phyloP scores from a whole-genome alignment of 2,329 filamentous ascomycete genomes.

The Achaetomium macrosporum region DNA sequence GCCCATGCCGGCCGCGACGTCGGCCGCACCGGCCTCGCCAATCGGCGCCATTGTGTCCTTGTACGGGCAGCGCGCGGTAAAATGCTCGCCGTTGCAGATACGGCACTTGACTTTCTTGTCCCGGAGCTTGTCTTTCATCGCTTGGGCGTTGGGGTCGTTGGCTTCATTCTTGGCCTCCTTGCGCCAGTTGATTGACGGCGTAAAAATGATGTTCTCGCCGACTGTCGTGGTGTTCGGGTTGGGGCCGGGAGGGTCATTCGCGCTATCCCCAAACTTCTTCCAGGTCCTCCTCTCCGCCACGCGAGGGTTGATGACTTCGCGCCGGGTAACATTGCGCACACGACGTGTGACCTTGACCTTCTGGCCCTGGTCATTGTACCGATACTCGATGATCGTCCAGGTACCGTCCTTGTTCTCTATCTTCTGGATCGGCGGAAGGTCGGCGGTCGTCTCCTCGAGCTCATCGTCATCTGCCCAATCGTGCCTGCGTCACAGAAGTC shows the following conservation, averaged over 20 bases:
- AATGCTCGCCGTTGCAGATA: slow-evolving; percentile 98
- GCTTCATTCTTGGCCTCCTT: slow-evolving; percentile 75
- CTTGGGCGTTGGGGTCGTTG: slow-evolving; percentile 65
- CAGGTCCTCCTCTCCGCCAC: slow-evolving; percentile 92
- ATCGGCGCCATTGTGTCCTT: slow-evolving; percentile 98
- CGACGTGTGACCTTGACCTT: slow-evolving; percentile 97
- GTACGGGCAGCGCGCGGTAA: slow-evolving; percentile 97
- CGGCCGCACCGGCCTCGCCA: slow-evolving; percentile 55
- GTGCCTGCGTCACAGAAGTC: slow-evolving; percentile 34
- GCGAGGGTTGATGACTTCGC: slow-evolving; percentile 90
- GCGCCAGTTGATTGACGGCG: slow-evolving; percentile 90
- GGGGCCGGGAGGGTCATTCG: slow-evolving; percentile 76
- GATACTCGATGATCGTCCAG: slow-evolving; percentile 88
- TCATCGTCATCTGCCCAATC: slow-evolving; percentile 98
- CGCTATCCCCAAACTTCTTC: slow-evolving; percentile 87
- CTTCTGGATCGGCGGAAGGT: slow-evolving; percentile 79
- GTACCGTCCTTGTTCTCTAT: slow-evolving; percentile 98
- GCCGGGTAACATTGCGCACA: slow-evolving; percentile 85
- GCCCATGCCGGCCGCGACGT: slow-evolving; percentile 50
- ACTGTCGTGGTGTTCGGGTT: slow-evolving; percentile 86
- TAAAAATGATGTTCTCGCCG: slow-evolving; percentile 97
- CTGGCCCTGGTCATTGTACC: slow-evolving; percentile 86
- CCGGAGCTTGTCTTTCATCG: slow-evolving; percentile 78
- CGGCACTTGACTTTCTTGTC: slow-evolving; percentile 99
- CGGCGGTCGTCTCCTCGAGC: slow-evolving; percentile 61